Evolutionary conservation across 768 basidiomycete genomes (phyloP), one percentile per base, ranked within the genome.

Genomic region (Auricularia auricula-judae): DNA sequence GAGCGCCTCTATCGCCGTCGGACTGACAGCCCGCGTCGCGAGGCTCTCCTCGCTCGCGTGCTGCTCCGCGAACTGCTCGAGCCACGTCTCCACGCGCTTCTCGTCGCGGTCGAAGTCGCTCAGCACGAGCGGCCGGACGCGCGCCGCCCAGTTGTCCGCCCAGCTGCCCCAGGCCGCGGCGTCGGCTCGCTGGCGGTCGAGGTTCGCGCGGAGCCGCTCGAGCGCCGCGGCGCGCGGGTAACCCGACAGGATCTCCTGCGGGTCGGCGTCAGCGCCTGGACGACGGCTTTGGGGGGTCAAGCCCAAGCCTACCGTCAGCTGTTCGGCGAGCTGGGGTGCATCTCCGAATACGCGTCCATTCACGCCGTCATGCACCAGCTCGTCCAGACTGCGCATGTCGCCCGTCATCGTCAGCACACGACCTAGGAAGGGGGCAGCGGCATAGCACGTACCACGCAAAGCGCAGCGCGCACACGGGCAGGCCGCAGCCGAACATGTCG

Each of bases 401-500:
- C 29, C 29, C 35, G 23, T 39, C 42, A 12, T 65, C 29, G 21
- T 21, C 47, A 51, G 36, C 65, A 3, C 56, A 16, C 21, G 56
- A 14, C 51, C 18, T 7, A 10, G 12, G 11, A 34, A 16, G 16
- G 43, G 33, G 53, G 14, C 23, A 36, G 0, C 47, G 43, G 58
- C 33, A 36, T 36, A 35, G 12, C 29, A 69, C 84, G n/a, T 66
- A 95, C 94, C 92, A 96, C 51, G 80, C 76, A 71, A 96, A 99
- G 61, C 86, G 80, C 3, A 93, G 80, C 0, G 97, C 95, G 66
- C 95, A 89, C 7, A 98, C 97, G 0, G 96, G 96, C 64, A 98
- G 78, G 3, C 88, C 88, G 69, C 95, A 98, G 3, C 97, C 97
- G 76, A 98, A 98, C 96, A 98, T 98, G 74, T 99, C 97, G 5